phyloP scores from a whole-genome alignment of 441 rosid species.

The Adansonia gregorii region DNA sequence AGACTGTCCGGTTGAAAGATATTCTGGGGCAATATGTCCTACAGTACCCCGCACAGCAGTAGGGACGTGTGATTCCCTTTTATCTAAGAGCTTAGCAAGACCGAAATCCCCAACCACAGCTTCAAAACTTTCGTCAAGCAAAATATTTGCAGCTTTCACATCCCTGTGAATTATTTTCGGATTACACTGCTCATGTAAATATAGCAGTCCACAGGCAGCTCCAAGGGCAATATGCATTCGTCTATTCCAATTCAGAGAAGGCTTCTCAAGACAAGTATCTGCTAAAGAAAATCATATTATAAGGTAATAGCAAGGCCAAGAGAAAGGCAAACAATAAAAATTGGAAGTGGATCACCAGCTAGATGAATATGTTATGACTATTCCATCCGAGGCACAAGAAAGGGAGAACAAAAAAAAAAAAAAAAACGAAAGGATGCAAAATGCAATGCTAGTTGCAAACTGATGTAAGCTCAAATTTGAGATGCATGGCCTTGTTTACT shows the following conservation, averaged over 20 bases:
- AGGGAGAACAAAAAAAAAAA: background rate
- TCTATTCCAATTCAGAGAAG: slow-evolving; percentile 78
- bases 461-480: background rate
- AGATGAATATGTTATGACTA: background rate
- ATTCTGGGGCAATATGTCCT: slow-evolving; percentile 92
- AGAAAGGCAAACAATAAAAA: background rate
- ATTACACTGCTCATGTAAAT: slow-evolving; percentile 88
- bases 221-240: slow-evolving; percentile 69
- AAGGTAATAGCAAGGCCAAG: background rate
- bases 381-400: background rate
- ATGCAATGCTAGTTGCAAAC: background rate
- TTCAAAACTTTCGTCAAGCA: slow-evolving; percentile 85
- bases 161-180: slow-evolving; percentile 93
- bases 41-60: slow-evolving; percentile 91
- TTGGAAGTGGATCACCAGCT: background rate
- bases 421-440: background rate
- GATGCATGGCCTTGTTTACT: background rate
- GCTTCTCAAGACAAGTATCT: slow-evolving; percentile 64
- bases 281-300: slow-evolving; percentile 23
- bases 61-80: slow-evolving; percentile 82
- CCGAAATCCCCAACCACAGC: slow-evolving; percentile 95
- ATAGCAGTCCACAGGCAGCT: slow-evolving; percentile 84
- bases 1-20: slow-evolving; percentile 93
- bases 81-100: slow-evolving; percentile 79
- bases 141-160: slow-evolving; percentile 90